Evolutionary conservation across 116 monocot genomes (phyloP).

Genomic region (Papilionanthe hybrid): DNA sequence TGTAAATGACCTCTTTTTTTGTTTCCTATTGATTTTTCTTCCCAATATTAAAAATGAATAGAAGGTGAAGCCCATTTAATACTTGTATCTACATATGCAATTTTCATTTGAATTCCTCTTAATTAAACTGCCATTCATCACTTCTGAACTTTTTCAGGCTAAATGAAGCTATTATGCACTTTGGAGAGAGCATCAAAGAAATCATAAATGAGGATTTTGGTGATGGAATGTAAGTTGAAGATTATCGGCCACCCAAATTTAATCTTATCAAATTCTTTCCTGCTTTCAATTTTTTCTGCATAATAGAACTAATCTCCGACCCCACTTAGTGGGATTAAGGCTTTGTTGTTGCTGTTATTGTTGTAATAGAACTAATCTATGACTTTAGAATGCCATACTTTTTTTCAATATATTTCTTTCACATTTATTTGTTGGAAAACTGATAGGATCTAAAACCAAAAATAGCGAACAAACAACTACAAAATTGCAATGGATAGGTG

Average conservation of each 20-base stretch:
- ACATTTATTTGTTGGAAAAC: not conserved
- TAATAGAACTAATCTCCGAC: not conserved
- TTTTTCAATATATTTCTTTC: not conserved
- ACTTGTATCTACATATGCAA: not conserved
- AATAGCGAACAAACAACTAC: too few relatives aligned
- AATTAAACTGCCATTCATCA: not conserved
- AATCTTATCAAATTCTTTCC: not conserved
- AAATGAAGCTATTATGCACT: constrained; percentile 94
- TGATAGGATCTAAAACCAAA: too few relatives aligned
- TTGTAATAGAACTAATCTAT: not conserved
- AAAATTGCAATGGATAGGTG: too few relatives aligned
- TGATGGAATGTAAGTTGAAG: constrained; percentile 83
- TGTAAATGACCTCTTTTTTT: too few relatives aligned
- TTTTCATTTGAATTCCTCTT: not conserved
- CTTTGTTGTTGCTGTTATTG: too few relatives aligned
- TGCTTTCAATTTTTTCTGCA: not conserved
- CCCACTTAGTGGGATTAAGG: too few relatives aligned
- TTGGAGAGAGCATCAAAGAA: constrained; percentile 97
- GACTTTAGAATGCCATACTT: not conserved
- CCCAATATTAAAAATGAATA: not conserved
- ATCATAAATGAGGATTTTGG: constrained; percentile 97
- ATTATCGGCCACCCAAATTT: not conserved
- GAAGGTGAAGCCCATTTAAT: not conserved
- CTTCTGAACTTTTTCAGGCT: constrained; percentile 30
- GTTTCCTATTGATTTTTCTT: not conserved